Evolutionary conservation across 202 grass and related monocot species (phyloP).

Genomic region (Schoenoplectus tabernaemontani): DNA sequence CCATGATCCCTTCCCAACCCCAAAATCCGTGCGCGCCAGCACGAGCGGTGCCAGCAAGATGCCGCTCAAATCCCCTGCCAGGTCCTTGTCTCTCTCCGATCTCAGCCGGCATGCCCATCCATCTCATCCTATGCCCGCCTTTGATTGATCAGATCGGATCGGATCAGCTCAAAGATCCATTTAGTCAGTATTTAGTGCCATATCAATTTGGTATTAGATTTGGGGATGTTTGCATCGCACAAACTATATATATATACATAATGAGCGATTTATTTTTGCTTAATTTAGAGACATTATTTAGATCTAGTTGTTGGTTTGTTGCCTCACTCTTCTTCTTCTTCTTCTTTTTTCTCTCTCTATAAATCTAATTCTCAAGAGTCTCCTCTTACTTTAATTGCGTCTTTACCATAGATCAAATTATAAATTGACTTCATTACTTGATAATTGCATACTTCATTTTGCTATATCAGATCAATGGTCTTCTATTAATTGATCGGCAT

Average conservation of each 20-base stretch:
- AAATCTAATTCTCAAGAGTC: background rate
- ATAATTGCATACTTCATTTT: too few species aligned
- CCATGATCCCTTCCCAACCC: background rate
- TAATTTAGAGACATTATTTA: background rate
- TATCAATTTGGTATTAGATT: background rate
- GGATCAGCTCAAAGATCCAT: too few species aligned
- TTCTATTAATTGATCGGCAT: too few species aligned
- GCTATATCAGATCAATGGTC: too few species aligned
- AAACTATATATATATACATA: background rate
- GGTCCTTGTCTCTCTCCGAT: constrained; percentile 62
- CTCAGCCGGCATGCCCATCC: constrained; percentile 39
- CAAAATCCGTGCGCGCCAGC: background rate
- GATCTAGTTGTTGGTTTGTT: background rate
- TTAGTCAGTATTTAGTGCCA: constrained; percentile 13
- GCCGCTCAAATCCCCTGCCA: constrained; percentile 32
- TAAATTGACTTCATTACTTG: too few species aligned
- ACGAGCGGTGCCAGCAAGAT: background rate
- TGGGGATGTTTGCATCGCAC: background rate
- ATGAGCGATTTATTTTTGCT: background rate
- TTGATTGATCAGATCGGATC: background rate
- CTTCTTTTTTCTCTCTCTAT: background rate
- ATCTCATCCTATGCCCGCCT: background rate
- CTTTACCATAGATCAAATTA: too few species aligned
- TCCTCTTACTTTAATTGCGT: too few species aligned
- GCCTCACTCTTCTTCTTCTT: background rate